A percentile compares a stretch with the other conserved stretches of the same genome.
phyloP scores from a whole-genome alignment of 2,329 filamentous ascomycete genomes.

The Paecilomyces sp. region DNA sequence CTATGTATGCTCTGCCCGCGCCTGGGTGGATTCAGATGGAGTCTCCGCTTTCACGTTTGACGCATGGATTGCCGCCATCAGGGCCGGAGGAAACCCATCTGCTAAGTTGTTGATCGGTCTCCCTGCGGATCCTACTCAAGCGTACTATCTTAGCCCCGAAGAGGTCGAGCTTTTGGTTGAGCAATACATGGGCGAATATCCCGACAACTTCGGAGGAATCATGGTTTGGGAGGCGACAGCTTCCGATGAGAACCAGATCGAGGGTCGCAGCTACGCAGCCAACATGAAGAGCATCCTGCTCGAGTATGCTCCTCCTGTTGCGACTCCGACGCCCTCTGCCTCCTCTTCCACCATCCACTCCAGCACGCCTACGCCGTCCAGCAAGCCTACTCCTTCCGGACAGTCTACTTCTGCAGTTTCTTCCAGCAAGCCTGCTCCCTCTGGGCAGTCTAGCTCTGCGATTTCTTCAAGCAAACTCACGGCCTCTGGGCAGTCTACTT shows the following conservation, averaged over 20 bases:
- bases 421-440: background rate
- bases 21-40: conserved; percentile 27
- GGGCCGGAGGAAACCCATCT: conserved; percentile 29
- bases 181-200: conserved; percentile 33
- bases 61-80: conserved; percentile 37
- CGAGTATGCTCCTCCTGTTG: conserved; percentile 10
- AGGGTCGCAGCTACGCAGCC: conserved; percentile 9
- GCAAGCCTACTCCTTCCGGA: background rate
- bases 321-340: conserved; percentile 2
- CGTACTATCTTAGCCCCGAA: conserved; percentile 41
- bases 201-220: conserved; percentile 47
- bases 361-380: background rate
- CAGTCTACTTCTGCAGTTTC: background rate
- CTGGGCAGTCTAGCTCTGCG: background rate
- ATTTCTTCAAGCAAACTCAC: background rate
- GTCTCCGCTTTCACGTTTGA: conserved; percentile 39
- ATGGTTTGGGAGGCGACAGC: conserved; percentile 49
- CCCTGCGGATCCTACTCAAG: conserved; percentile 26
- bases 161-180: conserved; percentile 41
- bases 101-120: conserved; percentile 51
- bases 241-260: conserved; percentile 10
- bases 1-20: conserved; percentile 41
- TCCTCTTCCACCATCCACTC: background rate
- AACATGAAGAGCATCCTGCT: conserved; percentile 10
- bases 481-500: background rate